Conservation (phyloP, 192 early-diverging fungal genomes). For the Gorgonomyces haynaldii region DNA sequence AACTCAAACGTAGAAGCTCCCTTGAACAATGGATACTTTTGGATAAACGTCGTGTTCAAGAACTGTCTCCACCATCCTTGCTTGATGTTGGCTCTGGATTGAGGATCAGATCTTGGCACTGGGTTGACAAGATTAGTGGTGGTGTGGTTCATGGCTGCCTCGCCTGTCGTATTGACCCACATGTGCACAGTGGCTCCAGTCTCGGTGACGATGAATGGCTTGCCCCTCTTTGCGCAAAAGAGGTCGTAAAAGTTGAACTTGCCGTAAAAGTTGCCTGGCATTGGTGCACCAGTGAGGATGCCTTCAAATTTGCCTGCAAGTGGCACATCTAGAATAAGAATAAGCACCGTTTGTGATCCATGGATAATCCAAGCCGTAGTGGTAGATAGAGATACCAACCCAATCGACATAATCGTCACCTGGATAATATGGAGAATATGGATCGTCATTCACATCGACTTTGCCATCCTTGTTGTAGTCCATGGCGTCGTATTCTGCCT, state of each 20-base stretch:
- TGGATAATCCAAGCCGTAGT: conserved; percentile 22
- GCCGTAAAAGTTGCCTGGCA: conserved; percentile 1
- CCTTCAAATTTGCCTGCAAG: conserved; percentile 10
- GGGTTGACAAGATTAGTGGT: no score
- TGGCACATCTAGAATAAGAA: conserved; percentile 7
- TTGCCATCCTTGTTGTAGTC: conserved; percentile 39
- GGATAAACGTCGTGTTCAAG: conserved; percentile 13
- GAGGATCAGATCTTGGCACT: no score
- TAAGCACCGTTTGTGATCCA: conserved; percentile 16
- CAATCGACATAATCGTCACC: conserved; percentile 40
- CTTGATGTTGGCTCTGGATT: conserved; percentile 25
- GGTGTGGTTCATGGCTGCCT: no score
- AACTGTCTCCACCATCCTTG: conserved; percentile 32
- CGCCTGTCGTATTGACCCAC: no score
- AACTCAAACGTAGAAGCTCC: conserved; percentile 25
- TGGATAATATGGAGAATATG: conserved; percentile 39
- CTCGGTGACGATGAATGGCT: conserved; percentile 32
- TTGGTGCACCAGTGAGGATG: conserved; percentile 15
- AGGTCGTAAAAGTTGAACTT: conserved; percentile 22
- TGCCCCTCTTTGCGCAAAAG: conserved; percentile 24
- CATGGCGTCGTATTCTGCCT: no score
- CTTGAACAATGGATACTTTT: conserved; percentile 24
- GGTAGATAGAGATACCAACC: conserved; percentile 34
- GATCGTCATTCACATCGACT: conserved; percentile 28
- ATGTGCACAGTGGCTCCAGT: conserved; percentile 8